A percentile compares a stretch with the other conserved stretches of the same genome.
phyloP scores from a whole-genome alignment of 2,329 filamentous ascomycete genomes.

The Clarireedia hainanense region DNA sequence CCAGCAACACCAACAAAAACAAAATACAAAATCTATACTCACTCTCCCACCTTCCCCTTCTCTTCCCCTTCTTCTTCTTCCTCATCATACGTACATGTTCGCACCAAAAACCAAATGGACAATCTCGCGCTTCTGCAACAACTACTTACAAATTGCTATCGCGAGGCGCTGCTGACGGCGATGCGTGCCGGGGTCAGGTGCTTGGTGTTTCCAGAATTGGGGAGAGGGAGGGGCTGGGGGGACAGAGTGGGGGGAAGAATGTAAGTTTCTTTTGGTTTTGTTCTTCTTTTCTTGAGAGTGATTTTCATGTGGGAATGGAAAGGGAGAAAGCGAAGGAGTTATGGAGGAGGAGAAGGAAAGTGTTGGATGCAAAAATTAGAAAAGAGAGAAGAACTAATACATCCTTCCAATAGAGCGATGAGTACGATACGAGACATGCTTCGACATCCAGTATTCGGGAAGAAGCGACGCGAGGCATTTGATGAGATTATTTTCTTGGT shows the following conservation, averaged over 20 bases:
- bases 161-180: neutral
- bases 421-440: neutral
- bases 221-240: neutral
- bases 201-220: neutral
- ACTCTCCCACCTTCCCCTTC: neutral
- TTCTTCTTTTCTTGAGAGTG: neutral
- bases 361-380: too few relatives aligned
- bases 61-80: too few relatives aligned
- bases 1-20: neutral
- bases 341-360: too few relatives aligned
- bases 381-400: neutral
- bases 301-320: too few relatives aligned
- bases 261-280: neutral
- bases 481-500: neutral
- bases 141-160: neutral
- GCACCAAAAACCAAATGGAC: neutral
- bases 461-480: neutral
- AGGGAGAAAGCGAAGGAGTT: too few relatives aligned
- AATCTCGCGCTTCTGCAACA: neutral
- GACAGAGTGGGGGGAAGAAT: neutral
- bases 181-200: neutral
- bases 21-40: neutral
- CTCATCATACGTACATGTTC: too few relatives aligned
- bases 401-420: neutral
- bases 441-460: neutral